These are phyloP conservation scores for Magnaporthiopsis poae DNA, from an alignment of 2,329 filamentous ascomycete species.

Conservation along the genomic window DNA sequence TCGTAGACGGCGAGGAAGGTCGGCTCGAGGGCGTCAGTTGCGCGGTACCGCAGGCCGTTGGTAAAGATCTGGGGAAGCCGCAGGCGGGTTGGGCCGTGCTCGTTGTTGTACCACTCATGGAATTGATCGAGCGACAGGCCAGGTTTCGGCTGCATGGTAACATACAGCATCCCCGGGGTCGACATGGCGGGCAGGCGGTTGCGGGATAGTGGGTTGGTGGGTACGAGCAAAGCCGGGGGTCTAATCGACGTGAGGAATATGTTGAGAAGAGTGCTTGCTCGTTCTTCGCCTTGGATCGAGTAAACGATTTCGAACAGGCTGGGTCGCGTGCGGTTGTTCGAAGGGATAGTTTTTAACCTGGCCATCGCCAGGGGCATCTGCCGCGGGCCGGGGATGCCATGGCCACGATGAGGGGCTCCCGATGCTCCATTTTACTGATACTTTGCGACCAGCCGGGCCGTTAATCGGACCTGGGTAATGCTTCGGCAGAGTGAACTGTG, in stretches of 20 bases:
- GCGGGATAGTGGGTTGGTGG: background rate
- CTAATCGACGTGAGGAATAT: background rate
- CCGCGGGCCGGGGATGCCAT: background rate
- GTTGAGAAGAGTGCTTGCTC: background rate
- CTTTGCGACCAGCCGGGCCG: background rate
- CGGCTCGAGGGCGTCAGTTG: conserved; percentile 52
- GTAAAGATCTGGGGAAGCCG: conserved; percentile 62
- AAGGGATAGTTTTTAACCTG: background rate
- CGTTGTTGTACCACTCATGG: conserved; percentile 90
- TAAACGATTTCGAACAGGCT: background rate
- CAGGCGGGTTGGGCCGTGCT: conserved; percentile 74
- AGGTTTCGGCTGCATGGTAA: conserved; percentile 72
- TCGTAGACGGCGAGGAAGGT: conserved; percentile 76
- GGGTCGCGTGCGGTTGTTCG: background rate
- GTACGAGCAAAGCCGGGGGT: background rate
- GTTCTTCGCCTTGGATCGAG: background rate
- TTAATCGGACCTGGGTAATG: background rate
- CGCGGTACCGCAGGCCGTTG: conserved; percentile 72
- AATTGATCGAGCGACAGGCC: conserved; percentile 59
- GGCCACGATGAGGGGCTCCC: too few relatives aligned
- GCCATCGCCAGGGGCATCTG: background rate
- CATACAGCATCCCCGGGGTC: conserved; percentile 63
- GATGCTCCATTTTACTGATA: background rate
- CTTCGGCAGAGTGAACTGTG: background rate
- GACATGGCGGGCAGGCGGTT: conserved; percentile 12